Evolutionary conservation across 768 basidiomycete species (phyloP).

Genomic region (Udeniomyces megalosporus): DNA sequence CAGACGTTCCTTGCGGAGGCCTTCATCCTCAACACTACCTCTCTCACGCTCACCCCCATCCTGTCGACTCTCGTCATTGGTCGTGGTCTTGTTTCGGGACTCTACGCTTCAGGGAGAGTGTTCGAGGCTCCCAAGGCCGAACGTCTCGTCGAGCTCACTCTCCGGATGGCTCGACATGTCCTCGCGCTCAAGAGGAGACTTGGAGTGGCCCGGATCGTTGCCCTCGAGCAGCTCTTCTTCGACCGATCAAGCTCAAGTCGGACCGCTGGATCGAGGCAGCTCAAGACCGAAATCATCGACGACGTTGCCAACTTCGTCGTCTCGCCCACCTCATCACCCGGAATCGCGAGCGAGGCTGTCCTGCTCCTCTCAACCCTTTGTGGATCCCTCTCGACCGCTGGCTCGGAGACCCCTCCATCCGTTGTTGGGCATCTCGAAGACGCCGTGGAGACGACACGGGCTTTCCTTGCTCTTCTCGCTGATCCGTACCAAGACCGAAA

Average conservation of each 20-base stretch:
- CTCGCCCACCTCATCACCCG: conserved; percentile 44
- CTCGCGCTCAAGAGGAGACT: conserved; percentile 46
- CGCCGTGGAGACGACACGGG: conserved; percentile 28
- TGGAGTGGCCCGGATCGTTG: conserved; percentile 34
- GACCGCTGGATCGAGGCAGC: background rate
- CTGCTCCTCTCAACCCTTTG: conserved; percentile 52
- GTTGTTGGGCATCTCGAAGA: conserved; percentile 63
- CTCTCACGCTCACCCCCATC: conserved; percentile 65
- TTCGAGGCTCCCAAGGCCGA: conserved; percentile 55
- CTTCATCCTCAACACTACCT: conserved; percentile 56
- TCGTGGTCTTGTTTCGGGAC: conserved; percentile 40
- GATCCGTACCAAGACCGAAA: background rate
- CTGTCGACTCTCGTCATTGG: conserved; percentile 53
- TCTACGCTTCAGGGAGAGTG: conserved; percentile 48
- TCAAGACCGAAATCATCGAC: conserved; percentile 54
- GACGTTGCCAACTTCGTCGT: conserved; percentile 52
- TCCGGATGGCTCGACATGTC: conserved; percentile 46
- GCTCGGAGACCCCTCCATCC: conserved; percentile 40
- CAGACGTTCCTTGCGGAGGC: conserved; percentile 42
- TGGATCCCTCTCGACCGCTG: conserved; percentile 35
- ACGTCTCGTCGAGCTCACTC: conserved; percentile 49
- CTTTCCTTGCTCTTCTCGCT: conserved; percentile 2
- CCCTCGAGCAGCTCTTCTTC: conserved; percentile 44
- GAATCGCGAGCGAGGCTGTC: conserved; percentile 51
- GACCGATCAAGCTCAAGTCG: background rate